Evolutionary conservation across 371 early-diverging fungal genomes (phyloP).

Genomic region (Caulochytrium protostelioides): DNA sequence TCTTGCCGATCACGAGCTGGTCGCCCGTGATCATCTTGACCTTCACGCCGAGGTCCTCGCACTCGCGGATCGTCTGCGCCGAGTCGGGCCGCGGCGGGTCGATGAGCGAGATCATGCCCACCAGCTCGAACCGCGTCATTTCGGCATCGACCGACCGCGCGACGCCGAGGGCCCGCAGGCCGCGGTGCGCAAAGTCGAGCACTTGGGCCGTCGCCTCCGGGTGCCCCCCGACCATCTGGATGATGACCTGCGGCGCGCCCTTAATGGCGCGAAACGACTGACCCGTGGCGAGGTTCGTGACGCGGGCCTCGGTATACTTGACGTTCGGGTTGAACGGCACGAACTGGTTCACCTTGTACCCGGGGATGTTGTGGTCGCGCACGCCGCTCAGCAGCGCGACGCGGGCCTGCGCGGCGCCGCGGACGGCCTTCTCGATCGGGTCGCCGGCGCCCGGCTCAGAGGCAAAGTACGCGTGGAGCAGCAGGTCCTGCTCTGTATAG

Average conservation of each 20-base stretch:
- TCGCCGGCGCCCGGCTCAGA: conserved; percentile 78
- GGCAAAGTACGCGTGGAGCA: conserved; percentile 60
- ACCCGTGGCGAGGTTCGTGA: conserved; percentile 38
- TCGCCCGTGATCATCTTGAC: conserved; percentile 76
- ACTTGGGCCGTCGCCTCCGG: conserved; percentile 54
- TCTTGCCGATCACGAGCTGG: conserved; percentile 46
- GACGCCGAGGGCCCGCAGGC: conserved; percentile 83
- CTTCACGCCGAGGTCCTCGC: conserved; percentile 32
- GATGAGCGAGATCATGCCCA: conserved; percentile 31
- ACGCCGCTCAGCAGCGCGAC: conserved; percentile 42
- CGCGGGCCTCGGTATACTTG: conserved; percentile 74
- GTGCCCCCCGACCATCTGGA: conserved; percentile 55
- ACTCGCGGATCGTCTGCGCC: conserved; percentile 38
- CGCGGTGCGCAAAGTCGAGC: conserved; percentile 57
- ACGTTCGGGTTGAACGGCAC: conserved; percentile 76
- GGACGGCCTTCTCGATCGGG: conserved; percentile 73
- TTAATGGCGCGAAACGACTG: conserved; percentile 64
- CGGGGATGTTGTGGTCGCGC: conserved; percentile 40
- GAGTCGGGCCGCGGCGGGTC: conserved; percentile 39
- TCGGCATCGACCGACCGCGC: conserved; percentile 43
- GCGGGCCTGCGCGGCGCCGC: conserved; percentile 50
- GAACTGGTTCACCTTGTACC: conserved; percentile 64
- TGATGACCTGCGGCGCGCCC: conserved; percentile 85
- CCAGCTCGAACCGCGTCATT: conserved; percentile 24
- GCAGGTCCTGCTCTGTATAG: conserved; percentile 55